phyloP scores from a whole-genome alignment of 805 yeast species.

The Metschnikowia lunata region DNA sequence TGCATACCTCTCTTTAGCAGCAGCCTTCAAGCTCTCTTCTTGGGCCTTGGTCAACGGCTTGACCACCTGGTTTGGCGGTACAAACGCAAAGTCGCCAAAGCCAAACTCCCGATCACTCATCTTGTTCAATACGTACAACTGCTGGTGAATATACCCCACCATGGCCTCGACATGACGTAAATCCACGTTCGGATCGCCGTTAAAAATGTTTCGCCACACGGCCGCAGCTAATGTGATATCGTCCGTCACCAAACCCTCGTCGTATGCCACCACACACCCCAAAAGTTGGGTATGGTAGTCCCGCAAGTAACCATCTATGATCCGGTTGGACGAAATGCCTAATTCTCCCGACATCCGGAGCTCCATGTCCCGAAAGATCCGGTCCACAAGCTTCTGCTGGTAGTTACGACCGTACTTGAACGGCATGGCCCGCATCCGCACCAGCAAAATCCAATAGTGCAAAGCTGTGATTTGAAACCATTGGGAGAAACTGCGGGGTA shows the following conservation, averaged over 20 bases:
- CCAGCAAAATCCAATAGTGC: slow-evolving; percentile 91
- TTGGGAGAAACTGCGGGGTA: slow-evolving; percentile 87
- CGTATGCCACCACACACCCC: slow-evolving; percentile 87
- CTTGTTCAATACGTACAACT: slow-evolving; percentile 79
- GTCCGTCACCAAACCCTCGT: slow-evolving; percentile 81
- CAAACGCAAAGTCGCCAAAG: slow-evolving; percentile 80
- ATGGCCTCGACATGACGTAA: slow-evolving; percentile 79
- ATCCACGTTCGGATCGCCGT: slow-evolving; percentile 78
- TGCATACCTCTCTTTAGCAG: slow-evolving; percentile 51
- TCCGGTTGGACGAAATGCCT: slow-evolving; percentile 74
- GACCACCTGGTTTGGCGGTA: slow-evolving; percentile 76
- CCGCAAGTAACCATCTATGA: slow-evolving; percentile 80
- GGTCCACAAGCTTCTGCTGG: slow-evolving; percentile 87
- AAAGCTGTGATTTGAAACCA: slow-evolving; percentile 91
- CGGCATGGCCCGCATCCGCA: slow-evolving; percentile 96
- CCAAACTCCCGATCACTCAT: slow-evolving; percentile 92
- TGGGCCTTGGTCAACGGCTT: slow-evolving; percentile 65
- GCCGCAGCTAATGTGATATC: slow-evolving; percentile 78
- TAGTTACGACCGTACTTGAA: slow-evolving; percentile 82
- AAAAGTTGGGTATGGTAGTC: slow-evolving; percentile 87
- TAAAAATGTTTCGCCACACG: slow-evolving; percentile 86
- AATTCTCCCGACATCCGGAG: slow-evolving; percentile 78
- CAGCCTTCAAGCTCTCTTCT: slow-evolving; percentile 47
- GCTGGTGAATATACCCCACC: slow-evolving; percentile 86
- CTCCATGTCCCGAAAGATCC: slow-evolving; percentile 88